A percentile compares a stretch with the other conserved stretches of the same genome.
phyloP scores from a whole-genome alignment of 2,329 filamentous ascomycete species.

The Waltergamsia citrina region DNA sequence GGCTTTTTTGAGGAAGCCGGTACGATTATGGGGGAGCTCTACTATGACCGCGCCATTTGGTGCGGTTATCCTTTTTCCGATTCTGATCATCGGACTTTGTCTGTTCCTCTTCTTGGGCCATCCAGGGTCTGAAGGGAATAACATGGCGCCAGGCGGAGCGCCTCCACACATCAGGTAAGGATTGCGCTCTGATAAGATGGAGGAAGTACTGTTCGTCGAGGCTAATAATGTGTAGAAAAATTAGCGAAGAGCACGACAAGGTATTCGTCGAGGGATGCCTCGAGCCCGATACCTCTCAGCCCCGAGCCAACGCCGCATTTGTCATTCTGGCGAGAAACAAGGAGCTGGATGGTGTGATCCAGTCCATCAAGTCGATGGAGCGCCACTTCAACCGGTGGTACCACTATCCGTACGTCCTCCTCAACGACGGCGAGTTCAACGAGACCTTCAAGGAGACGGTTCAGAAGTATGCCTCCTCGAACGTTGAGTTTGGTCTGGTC shows the following conservation, averaged over 20 bases:
- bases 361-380: slow-evolving; percentile 96
- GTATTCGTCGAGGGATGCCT: slow-evolving; percentile 89
- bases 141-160: slow-evolving; percentile 79
- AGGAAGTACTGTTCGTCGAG: background rate
- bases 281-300: slow-evolving; percentile 66
- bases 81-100: slow-evolving; percentile 85
- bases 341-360: slow-evolving; percentile 89
- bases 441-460: slow-evolving; percentile 84
- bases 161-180: slow-evolving; percentile 82
- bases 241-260: slow-evolving; percentile 94
- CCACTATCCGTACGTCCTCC: slow-evolving; percentile 95
- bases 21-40: slow-evolving; percentile 86
- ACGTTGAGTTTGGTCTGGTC: slow-evolving; percentile 91
- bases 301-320: slow-evolving; percentile 87
- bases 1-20: slow-evolving; percentile 75
- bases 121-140: slow-evolving; percentile 70
- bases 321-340: slow-evolving; percentile 94
- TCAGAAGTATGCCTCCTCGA: slow-evolving; percentile 77
- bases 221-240: slow-evolving; percentile 54
- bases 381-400: slow-evolving; percentile 99
- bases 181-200: background rate
- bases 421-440: slow-evolving; percentile 97
- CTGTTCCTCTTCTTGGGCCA: slow-evolving; percentile 83
- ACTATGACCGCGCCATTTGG: slow-evolving; percentile 87
- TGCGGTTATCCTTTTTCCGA: slow-evolving; percentile 85